phyloP scores from a whole-genome alignment of 192 early-diverging fungal species.

The Oehlia diaphana region DNA sequence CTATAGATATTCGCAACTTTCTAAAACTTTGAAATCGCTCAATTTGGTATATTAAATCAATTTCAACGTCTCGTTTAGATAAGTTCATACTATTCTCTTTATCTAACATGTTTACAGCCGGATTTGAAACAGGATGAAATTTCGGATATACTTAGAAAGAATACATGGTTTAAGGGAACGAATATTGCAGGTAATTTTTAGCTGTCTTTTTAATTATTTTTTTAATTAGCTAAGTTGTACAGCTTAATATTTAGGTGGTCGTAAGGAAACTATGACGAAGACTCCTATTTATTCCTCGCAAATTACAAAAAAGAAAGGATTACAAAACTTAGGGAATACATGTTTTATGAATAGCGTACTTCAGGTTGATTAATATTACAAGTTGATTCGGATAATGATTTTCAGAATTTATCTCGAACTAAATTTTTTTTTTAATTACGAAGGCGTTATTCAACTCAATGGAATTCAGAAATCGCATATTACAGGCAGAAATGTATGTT shows the following conservation, averaged over 20 bases:
- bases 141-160: neutral
- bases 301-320: slow-evolving; percentile 41
- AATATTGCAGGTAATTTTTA: slow-evolving; percentile 3
- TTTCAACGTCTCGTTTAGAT: neutral
- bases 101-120: neutral
- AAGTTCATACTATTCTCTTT: neutral
- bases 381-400: neutral
- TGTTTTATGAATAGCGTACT: slow-evolving; percentile 87
- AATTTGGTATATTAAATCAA: slow-evolving; percentile 7
- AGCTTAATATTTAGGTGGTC: neutral
- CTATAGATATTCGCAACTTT: neutral
- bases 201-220: neutral
- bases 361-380: slow-evolving; percentile 48
- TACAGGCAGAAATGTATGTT: neutral
- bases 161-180: neutral
- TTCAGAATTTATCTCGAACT: neutral
- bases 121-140: neutral
- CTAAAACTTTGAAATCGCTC: neutral
- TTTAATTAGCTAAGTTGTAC: neutral
- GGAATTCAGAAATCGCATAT: slow-evolving; percentile 16
- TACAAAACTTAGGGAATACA: slow-evolving; percentile 83
- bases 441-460: slow-evolving; percentile 24
- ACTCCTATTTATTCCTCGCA: neutral
- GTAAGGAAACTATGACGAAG: neutral
- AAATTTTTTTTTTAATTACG: neutral